Conservation (phyloP, 768 basidiomycete genomes). For the Amanita rimosa region DNA sequence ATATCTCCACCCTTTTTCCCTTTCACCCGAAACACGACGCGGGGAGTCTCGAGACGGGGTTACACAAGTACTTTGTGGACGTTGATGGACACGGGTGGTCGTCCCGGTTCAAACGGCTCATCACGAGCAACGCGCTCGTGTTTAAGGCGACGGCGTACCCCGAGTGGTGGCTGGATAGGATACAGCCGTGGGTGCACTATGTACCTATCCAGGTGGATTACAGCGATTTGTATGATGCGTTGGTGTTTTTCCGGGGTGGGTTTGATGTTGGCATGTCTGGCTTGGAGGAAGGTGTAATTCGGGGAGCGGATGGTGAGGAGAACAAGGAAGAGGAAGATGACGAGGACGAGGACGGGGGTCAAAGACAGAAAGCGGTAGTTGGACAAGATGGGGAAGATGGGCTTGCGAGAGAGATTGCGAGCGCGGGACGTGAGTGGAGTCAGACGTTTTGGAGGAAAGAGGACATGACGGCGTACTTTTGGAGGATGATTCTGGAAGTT, state of each 20-base stretch:
- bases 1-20: constrained; percentile 33
- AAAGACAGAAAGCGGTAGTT: neutral
- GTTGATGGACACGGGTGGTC: constrained; percentile 58
- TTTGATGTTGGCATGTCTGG: constrained; percentile 11
- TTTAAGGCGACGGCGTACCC: constrained; percentile 60
- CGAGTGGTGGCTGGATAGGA: constrained; percentile 51
- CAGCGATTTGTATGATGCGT: constrained; percentile 50
- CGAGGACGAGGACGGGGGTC: neutral
- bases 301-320: neutral
- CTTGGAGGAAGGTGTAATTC: neutral
- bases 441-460: constrained; percentile 37
- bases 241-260: constrained; percentile 55
- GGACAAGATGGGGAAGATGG: constrained; percentile 38
- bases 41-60: constrained; percentile 27
- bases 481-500: constrained; percentile 18
- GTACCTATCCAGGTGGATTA: constrained; percentile 52
- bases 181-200: constrained; percentile 61
- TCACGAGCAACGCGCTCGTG: constrained; percentile 46
- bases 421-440: constrained; percentile 40
- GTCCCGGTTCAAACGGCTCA: constrained; percentile 46
- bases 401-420: constrained; percentile 41
- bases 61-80: constrained; percentile 49
- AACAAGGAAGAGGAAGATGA: too few relatives aligned
- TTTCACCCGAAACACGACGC: constrained; percentile 27
- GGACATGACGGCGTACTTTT: constrained; percentile 43